A percentile compares a stretch with the other conserved stretches of the same genome.
Evolutionary conservation across 208 protist species (phyloP).

Genomic region (Trypanosoma caninum): DNA sequence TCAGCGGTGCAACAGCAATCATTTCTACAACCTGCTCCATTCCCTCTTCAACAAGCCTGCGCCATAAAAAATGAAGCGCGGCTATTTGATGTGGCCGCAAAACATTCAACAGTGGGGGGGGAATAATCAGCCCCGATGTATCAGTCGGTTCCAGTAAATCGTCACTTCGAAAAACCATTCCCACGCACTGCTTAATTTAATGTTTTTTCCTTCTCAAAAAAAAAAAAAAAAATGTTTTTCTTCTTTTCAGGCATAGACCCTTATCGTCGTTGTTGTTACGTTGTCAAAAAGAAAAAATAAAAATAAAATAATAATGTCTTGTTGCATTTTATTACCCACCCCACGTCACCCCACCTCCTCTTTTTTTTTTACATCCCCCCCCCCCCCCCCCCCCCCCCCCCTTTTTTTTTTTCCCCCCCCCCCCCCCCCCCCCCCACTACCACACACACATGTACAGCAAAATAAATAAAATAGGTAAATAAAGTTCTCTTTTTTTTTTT

Average conservation of each 20-base stretch:
- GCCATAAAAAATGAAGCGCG: constrained; percentile 77
- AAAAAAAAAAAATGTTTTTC: no score
- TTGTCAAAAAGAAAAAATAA: no score
- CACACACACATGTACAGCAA: neutral
- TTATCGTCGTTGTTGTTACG: no score
- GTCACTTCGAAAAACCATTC: no score
- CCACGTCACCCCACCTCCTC: neutral
- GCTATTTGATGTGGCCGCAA: constrained; percentile 68
- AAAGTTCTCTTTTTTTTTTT: neutral
- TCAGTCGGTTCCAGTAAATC: neutral
- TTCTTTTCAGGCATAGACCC: no score
- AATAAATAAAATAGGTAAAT: neutral
- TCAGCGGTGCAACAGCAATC: constrained; percentile 30
- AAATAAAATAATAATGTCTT: no score
- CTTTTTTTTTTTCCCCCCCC: no score
- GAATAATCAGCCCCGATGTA: constrained; percentile 34
- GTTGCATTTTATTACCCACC: no score
- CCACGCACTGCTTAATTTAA: no score
- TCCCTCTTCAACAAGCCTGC: constrained; percentile 63
- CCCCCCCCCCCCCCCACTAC: no score
- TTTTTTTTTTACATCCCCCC: neutral
- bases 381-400: neutral
- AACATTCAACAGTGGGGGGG: constrained; percentile 21
- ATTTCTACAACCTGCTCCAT: constrained; percentile 36
- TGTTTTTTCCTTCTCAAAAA: no score